phyloP scores from a whole-genome alignment of 495 filamentous ascomycete species.

The Xylaria longipes region DNA sequence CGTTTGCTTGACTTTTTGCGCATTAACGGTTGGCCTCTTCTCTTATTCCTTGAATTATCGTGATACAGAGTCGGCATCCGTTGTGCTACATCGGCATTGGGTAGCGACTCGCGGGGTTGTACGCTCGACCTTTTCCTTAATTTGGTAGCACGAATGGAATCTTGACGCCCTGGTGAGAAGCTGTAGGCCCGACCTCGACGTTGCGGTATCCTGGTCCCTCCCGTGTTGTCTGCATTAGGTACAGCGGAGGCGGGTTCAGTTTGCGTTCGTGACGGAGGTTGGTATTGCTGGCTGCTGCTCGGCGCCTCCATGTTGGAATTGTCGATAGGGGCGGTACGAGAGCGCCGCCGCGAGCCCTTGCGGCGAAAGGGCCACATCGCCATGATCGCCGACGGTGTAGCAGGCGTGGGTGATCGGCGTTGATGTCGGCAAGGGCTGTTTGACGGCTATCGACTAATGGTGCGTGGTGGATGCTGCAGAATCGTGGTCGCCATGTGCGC shows the following conservation, averaged over 20 bases:
- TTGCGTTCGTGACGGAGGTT: slow-evolving; percentile 45
- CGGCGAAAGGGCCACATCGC: slow-evolving; percentile 81
- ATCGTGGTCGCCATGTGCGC: slow-evolving; percentile 44
- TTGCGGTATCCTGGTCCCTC: slow-evolving; percentile 54
- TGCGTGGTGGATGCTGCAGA: slow-evolving; percentile 34
- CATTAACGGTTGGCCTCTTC: slow-evolving; percentile 60
- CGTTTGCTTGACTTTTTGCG: slow-evolving; percentile 80
- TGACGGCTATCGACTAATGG: slow-evolving; percentile 33
- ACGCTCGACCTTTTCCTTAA: slow-evolving; percentile 41
- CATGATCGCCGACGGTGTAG: slow-evolving; percentile 59
- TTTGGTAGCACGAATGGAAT: slow-evolving; percentile 49
- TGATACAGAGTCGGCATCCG: slow-evolving; percentile 69
- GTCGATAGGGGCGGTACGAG: slow-evolving; percentile 45
- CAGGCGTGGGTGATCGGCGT: slow-evolving; percentile 29
- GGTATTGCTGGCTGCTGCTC: slow-evolving; percentile 34
- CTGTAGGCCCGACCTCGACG: slow-evolving; percentile 57
- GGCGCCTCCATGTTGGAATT: slow-evolving; percentile 38
- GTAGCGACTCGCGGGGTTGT: slow-evolving; percentile 34
- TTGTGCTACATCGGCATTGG: slow-evolving; percentile 44
- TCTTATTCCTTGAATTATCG: slow-evolving; percentile 52
- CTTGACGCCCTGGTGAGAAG: slow-evolving; percentile 59
- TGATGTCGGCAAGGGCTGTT: slow-evolving; percentile 26
- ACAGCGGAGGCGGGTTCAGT: slow-evolving; percentile 42
- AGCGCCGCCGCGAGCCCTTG: slow-evolving; percentile 60
- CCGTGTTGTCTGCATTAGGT: slow-evolving; percentile 34